A percentile compares a stretch with the other conserved stretches of the same genome.
Evolutionary conservation across 495 filamentous ascomycete genomes (phyloP).

Genomic region (Terfezia boudieri): DNA sequence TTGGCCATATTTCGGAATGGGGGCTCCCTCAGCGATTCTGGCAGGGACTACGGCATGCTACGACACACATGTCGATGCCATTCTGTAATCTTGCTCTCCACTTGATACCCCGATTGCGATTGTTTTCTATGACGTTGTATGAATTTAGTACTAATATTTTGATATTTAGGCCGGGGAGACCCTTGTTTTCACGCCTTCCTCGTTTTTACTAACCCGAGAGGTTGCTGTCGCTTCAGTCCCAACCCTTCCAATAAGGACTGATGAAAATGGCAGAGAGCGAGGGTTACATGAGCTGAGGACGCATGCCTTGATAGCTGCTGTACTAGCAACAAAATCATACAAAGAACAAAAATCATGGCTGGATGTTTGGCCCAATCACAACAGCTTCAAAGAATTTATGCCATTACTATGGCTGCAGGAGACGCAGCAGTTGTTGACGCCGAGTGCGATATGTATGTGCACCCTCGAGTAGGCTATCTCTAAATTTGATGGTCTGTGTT

Average conservation of each 20-base stretch:
- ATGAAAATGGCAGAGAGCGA: slow-evolving; percentile 20
- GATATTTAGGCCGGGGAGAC: slow-evolving; percentile 25
- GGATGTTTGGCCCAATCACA: slow-evolving; percentile 39
- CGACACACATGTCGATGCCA: too few species aligned
- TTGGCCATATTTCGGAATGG: too few species aligned
- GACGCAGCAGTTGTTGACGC: slow-evolving; percentile 29
- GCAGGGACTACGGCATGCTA: background rate
- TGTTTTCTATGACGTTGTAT: slow-evolving; percentile 13
- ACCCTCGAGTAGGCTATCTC: background rate
- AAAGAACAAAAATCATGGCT: slow-evolving; percentile 32
- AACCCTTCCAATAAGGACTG: slow-evolving; percentile 23
- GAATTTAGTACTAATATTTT: background rate
- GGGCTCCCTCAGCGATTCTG: slow-evolving; percentile 1
- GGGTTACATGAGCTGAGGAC: slow-evolving; percentile 24
- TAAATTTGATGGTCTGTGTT: background rate
- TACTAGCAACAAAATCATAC: slow-evolving; percentile 31
- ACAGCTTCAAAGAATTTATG: slow-evolving; percentile 38
- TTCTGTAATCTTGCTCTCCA: too few species aligned
- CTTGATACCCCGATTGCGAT: too few species aligned
- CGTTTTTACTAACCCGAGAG: slow-evolving; percentile 37
- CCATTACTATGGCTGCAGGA: slow-evolving; percentile 43
- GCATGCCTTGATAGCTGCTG: slow-evolving; percentile 50
- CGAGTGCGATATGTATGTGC: slow-evolving; percentile 17
- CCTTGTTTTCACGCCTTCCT: slow-evolving; percentile 40
- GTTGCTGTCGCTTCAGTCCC: slow-evolving; percentile 26